Percentiles rank a stretch among this genome's conserved stretches.
Conservation (phyloP, 2,329 filamentous ascomycete species). For the Diaporthe vaccinii region DNA sequence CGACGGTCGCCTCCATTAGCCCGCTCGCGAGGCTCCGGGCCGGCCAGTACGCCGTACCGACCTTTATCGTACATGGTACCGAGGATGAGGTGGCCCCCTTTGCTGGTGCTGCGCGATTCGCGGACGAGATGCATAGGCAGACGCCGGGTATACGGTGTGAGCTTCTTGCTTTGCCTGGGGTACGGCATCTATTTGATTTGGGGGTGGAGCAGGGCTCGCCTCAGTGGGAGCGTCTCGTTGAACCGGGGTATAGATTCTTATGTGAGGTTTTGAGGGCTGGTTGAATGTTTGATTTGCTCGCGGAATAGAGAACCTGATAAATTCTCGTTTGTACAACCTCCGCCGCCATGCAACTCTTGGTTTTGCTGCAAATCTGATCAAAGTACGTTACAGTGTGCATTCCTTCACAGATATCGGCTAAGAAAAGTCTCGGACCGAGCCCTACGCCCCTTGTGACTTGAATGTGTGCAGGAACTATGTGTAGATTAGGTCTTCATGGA, state of each 20-base stretch:
- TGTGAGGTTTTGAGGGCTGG: neutral
- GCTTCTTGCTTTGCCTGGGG: neutral
- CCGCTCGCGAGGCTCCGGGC: neutral
- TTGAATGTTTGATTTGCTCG: neutral
- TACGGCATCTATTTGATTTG: neutral
- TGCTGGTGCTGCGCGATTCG: constrained; percentile 31
- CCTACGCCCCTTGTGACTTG: no score
- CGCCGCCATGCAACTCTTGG: no score
- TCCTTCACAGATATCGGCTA: no score
- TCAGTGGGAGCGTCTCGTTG: neutral
- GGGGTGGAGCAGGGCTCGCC: neutral
- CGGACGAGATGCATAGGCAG: neutral
- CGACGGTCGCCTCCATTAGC: neutral
- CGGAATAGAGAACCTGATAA: neutral
- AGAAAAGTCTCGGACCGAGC: no score
- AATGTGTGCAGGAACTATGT: no score
- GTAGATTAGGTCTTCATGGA: no score
- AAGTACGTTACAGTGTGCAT: no score
- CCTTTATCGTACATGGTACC: constrained; percentile 48
- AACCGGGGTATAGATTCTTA: neutral
- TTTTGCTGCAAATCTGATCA: no score
- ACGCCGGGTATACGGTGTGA: neutral
- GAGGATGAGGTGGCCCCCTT: constrained; percentile 43
- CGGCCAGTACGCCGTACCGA: constrained; percentile 46
- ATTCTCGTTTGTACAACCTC: neutral